These are phyloP conservation scores for Stylosanthes scabra DNA, from an alignment of 331 rosid species.

Conservation along the genomic window DNA sequence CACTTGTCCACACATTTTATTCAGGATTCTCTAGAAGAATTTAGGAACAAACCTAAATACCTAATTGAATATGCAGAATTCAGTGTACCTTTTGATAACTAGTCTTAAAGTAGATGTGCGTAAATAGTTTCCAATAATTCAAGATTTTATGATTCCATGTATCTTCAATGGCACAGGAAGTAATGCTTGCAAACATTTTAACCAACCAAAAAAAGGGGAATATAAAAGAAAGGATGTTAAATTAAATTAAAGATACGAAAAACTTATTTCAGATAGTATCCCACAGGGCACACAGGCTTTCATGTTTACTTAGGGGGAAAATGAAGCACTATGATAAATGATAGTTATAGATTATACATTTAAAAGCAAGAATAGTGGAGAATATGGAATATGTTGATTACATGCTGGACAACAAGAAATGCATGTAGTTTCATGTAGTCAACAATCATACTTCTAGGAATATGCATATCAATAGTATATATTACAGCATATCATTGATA, in stretches of 20 bases:
- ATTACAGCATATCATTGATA: slow-evolving; percentile 9
- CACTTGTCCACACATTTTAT: neutral
- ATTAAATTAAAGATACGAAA: neutral
- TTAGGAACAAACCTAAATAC: neutral
- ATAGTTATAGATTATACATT: neutral
- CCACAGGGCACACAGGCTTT: slow-evolving; percentile 1
- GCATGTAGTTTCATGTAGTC: neutral
- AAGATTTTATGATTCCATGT: neutral
- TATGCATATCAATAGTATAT: neutral
- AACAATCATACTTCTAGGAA: neutral
- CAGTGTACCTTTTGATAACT: slow-evolving; percentile 15
- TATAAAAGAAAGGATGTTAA: slow-evolving; percentile 13
- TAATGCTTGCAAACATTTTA: neutral
- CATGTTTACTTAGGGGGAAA: neutral
- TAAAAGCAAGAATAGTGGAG: neutral
- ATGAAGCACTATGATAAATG: neutral
- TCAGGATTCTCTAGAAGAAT: slow-evolving; percentile 2
- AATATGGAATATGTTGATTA: neutral
- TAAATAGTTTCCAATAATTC: neutral
- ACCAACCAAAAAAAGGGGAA: neutral
- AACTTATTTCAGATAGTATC: neutral
- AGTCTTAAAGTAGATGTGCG: slow-evolving; percentile 1
- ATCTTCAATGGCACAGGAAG: neutral
- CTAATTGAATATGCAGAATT: neutral
- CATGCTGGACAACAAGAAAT: neutral